These are phyloP conservation scores for Salix dunnii DNA, from an alignment of 345 rosid genomes.

Conservation along the genomic window DNA sequence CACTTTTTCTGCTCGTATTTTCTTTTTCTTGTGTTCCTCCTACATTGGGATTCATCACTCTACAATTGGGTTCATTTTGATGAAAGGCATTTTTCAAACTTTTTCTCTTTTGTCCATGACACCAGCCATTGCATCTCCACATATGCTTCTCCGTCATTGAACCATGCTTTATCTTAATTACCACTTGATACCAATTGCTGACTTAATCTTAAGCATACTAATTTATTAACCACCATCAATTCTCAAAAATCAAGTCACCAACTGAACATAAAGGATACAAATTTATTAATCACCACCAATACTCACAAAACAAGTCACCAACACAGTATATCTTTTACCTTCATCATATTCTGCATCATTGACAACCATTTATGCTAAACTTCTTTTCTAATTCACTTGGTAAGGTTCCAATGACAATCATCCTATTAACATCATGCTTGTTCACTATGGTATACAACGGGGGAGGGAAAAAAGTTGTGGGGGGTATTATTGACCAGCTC, in stretches of 20 bases:
- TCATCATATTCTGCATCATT: neutral
- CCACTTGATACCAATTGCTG: neutral
- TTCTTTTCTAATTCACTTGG: neutral
- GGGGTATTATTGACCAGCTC: neutral
- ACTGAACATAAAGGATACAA: no score
- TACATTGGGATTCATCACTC: neutral
- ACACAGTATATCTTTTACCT: neutral
- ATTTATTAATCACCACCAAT: neutral
- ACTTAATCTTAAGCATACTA: neutral
- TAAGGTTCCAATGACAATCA: neutral
- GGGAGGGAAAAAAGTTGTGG: neutral
- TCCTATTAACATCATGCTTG: neutral
- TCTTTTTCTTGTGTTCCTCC: neutral
- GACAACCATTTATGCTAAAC: neutral
- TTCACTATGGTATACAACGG: neutral
- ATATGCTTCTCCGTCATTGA: neutral
- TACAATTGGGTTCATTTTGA: neutral
- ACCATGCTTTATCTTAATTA: neutral
- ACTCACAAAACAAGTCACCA: neutral
- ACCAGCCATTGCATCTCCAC: neutral
- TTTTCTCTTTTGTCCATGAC: neutral
- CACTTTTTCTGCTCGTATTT: neutral
- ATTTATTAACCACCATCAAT: no score
- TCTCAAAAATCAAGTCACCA: no score
- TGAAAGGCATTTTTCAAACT: neutral